Evolutionary conservation across 768 basidiomycete species (phyloP), one percentile per base, ranked within the genome.

Genomic region (Hortiboletus campestris): DNA sequence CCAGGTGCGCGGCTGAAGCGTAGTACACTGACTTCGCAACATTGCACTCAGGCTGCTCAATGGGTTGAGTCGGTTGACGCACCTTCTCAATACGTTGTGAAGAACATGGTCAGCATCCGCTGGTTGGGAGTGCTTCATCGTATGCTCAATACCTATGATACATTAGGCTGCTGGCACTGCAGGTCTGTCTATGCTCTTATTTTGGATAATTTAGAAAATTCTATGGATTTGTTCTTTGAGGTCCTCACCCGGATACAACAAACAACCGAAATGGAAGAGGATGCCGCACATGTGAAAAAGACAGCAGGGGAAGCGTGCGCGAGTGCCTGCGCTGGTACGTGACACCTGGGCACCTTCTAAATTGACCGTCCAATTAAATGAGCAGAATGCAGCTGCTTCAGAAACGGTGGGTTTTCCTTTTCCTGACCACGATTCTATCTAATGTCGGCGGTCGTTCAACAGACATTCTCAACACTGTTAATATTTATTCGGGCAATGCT

Each of bases 401-500:
- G 64, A 63, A 56, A 57, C 52, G 5, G 56, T 56, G 25, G 17
- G 32, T 10, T 45, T 40, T 12, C 25, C 38, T 31, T 45, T 41
- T 36, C 17, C 19, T 10, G 35, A 10, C 5, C 2, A 9, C 4
- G 13, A 46, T 28, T 50, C 44, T 17, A 47, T 44, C 19, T 47
- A n/a, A 22, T 34, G 6, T 46, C 11, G 6, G 9, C 6, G 6
- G 7, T 9, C 9, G 8, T 31, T 35, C 14, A 25, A 25, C 8
- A 53, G 63, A 57, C 47, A 6, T 56, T 46, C 20, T 44, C 55
- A 7, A 54, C 52, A 2, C n/a, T 57, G 34, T 34, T 49, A 1
- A 48, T 55, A 20, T 58, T 57, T 11, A 25, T 58, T 13, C 36
- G 58, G 25, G 66, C 46, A 9, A 60, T 63, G 58, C 10, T 58